Evolutionary conservation across 768 basidiomycete species (phyloP).

Genomic region (Psilocybe azurescens): DNA sequence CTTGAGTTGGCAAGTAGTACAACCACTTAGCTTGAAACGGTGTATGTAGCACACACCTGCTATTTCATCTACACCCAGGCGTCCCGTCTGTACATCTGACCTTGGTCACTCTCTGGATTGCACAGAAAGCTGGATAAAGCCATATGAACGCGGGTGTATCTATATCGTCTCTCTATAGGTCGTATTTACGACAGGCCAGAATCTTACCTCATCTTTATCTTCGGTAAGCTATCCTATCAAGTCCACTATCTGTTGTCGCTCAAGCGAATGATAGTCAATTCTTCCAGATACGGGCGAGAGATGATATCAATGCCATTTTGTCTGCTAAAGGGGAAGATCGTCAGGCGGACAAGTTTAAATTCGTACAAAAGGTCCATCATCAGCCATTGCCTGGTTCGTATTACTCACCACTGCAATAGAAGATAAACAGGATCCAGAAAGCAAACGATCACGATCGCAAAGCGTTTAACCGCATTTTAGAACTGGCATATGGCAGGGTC

Average conservation of each 20-base stretch:
- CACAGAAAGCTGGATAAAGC: too few relatives aligned
- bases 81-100: slow-evolving; percentile 9
- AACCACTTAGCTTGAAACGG: too few relatives aligned
- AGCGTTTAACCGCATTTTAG: slow-evolving; percentile 63
- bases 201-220: slow-evolving; percentile 48
- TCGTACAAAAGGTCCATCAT: slow-evolving; percentile 53
- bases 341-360: slow-evolving; percentile 47
- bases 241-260: slow-evolving; percentile 2
- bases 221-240: slow-evolving; percentile 32
- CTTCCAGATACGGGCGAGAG: slow-evolving; percentile 61
- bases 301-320: slow-evolving; percentile 60
- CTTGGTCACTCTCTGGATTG: neutral
- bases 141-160: neutral
- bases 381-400: slow-evolving; percentile 5
- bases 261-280: slow-evolving; percentile 53
- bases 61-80: neutral
- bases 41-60: too few relatives aligned
- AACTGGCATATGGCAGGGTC: slow-evolving; percentile 77
- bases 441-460: slow-evolving; percentile 56
- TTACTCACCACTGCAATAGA: slow-evolving; percentile 40
- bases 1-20: too few relatives aligned
- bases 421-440: slow-evolving; percentile 51
- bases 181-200: slow-evolving; percentile 46
- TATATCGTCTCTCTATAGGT: slow-evolving; percentile 39
- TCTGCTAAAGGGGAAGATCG: slow-evolving; percentile 35